Evolutionary conservation across 768 basidiomycete genomes (phyloP).

Genomic region (Tylopilus intermedius): DNA sequence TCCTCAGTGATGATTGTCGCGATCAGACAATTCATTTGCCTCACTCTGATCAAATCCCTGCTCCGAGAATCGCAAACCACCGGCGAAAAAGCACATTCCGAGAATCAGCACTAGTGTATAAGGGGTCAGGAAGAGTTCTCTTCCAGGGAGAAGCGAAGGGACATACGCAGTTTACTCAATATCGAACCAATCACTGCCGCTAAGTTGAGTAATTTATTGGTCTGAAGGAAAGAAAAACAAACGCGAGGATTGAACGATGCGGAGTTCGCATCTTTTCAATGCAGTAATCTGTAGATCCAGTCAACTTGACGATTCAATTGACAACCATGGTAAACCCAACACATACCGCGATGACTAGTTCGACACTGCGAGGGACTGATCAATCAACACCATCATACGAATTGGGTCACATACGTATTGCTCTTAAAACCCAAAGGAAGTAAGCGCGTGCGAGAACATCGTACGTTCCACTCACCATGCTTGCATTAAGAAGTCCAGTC

Average conservation of each 20-base stretch:
- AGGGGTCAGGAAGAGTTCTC: constrained; percentile 4
- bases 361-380: constrained; percentile 37
- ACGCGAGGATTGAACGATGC: constrained; percentile 79
- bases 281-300: constrained; percentile 53
- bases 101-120: constrained; percentile 59
- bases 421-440: constrained; percentile 39
- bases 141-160: background rate
- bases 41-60: constrained; percentile 73
- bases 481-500: constrained; percentile 77
- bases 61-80: constrained; percentile 71
- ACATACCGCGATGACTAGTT: constrained; percentile 68
- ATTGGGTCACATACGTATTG: constrained; percentile 50
- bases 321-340: background rate
- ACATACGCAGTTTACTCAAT: constrained; percentile 67
- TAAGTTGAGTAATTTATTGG: constrained; percentile 7
- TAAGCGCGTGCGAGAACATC: background rate
- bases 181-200: constrained; percentile 74
- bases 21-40: constrained; percentile 21
- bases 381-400: background rate
- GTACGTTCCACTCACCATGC: constrained; percentile 47
- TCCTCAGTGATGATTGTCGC: constrained; percentile 2
- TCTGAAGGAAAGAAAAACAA: constrained; percentile 21
- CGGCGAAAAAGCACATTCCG: constrained; percentile 90
- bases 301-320: background rate
- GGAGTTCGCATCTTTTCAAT: constrained; percentile 73